Evolutionary conservation across 2,329 filamentous ascomycete genomes (phyloP).

Genomic region (Aspergillus caelatus): DNA sequence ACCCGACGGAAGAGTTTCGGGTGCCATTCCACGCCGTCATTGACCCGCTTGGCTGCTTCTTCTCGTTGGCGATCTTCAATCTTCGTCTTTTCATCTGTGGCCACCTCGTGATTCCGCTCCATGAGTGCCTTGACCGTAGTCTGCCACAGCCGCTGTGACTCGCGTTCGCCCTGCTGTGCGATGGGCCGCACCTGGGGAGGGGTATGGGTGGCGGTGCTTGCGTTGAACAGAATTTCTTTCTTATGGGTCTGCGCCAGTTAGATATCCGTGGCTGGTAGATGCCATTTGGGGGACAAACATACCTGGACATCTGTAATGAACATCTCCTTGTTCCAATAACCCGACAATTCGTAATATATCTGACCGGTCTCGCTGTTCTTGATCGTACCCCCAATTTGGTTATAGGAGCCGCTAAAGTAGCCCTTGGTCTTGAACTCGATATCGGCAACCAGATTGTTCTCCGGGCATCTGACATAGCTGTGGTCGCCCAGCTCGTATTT

Average conservation of each 20-base stretch:
- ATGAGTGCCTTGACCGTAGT: conserved; percentile 80
- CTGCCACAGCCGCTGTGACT: conserved; percentile 87
- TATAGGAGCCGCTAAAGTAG: conserved; percentile 95
- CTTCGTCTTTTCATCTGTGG: conserved; percentile 94
- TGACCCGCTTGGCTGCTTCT: conserved; percentile 77
- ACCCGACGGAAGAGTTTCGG: conserved; percentile 82
- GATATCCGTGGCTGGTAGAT: background rate
- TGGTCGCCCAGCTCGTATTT: conserved; percentile 98
- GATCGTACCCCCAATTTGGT: conserved; percentile 89
- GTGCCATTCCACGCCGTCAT: conserved; percentile 82
- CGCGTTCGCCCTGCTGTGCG: conserved; percentile 83
- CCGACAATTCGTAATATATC: conserved; percentile 85
- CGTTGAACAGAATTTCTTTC: conserved; percentile 88
- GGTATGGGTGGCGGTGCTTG: conserved; percentile 74
- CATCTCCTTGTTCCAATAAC: conserved; percentile 95
- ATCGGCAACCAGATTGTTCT: conserved; percentile 82
- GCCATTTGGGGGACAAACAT: conserved; percentile 8
- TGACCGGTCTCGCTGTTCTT: conserved; percentile 87
- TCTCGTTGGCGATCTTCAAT: conserved; percentile 91
- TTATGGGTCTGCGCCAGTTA: conserved; percentile 70
- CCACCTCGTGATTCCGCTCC: conserved; percentile 80
- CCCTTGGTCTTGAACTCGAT: conserved; percentile 99
- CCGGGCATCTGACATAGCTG: conserved; percentile 88
- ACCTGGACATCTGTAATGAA: conserved; percentile 77
- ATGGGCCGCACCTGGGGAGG: conserved; percentile 74